A percentile compares a stretch with the other conserved stretches of the same genome.
These are phyloP conservation scores for Edaphochlamys debaryana DNA, from an alignment of 139 green algal genomes.

Conservation along the genomic window DNA sequence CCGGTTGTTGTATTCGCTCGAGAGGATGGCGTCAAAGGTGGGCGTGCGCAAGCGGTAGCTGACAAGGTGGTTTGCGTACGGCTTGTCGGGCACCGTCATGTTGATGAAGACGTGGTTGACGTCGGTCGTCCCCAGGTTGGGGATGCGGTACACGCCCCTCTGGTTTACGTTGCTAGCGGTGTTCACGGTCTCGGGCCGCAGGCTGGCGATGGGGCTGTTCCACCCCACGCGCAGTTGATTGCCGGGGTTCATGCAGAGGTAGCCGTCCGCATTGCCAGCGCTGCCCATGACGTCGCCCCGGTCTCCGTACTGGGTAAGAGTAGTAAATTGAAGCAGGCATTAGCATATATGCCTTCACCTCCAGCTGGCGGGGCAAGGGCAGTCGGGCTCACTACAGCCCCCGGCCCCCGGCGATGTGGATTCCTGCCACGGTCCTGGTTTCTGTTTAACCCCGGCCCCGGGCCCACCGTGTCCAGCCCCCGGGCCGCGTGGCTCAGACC, in stretches of 20 bases:
- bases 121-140: neutral
- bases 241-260: constrained; percentile 31
- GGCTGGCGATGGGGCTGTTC: neutral
- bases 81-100: too few species aligned
- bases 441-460: too few species aligned
- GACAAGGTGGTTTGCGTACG: constrained; percentile 7
- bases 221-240: constrained; percentile 20
- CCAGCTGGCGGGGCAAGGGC: too few species aligned
- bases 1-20: neutral
- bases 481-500: constrained; percentile 32
- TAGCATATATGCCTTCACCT: too few species aligned
- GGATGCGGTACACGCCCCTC: neutral
- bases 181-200: too few species aligned
- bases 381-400: too few species aligned
- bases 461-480: constrained; percentile 14
- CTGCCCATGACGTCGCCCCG: constrained; percentile 26
- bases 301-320: constrained; percentile 40
- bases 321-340: too few species aligned
- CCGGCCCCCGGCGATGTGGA: too few species aligned
- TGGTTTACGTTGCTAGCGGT: neutral
- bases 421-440: too few species aligned
- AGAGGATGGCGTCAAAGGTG: constrained; percentile 16
- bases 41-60: neutral
- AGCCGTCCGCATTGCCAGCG: neutral
- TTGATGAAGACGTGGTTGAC: constrained; percentile 2